These are phyloP conservation scores for thale cress (Arabidopsis thaliana) DNA, from an alignment of 345 rosid genomes.

Conservation along the genomic window TAIR10.1 NC_003070.9:755001-755500, in stretches of 20 bases:
- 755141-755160: background rate
- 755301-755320: background rate
- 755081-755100: conserved; percentile 9
- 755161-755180: conserved; percentile 24
- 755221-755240: conserved; percentile 17
- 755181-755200: conserved; percentile 12
- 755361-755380: conserved; percentile 47
- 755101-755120: background rate
- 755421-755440: conserved; percentile 99
- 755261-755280: background rate
- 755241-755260: background rate
- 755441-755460: conserved; percentile 87
- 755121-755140: background rate
- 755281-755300: conserved; percentile 10
- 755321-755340: conserved; percentile 4
- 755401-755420: conserved; percentile 81
- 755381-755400: conserved; percentile 99
- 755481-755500: conserved; percentile 86
- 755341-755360: conserved; percentile 7
- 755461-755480: conserved; percentile 84
- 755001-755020: conserved; percentile 7
- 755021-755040: background rate
- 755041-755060: conserved; percentile 4
- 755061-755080: conserved; percentile 2
- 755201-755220: background rate